phyloP scores from a whole-genome alignment of 2,329 filamentous ascomycete genomes.

The Pyricularia sp. region DNA sequence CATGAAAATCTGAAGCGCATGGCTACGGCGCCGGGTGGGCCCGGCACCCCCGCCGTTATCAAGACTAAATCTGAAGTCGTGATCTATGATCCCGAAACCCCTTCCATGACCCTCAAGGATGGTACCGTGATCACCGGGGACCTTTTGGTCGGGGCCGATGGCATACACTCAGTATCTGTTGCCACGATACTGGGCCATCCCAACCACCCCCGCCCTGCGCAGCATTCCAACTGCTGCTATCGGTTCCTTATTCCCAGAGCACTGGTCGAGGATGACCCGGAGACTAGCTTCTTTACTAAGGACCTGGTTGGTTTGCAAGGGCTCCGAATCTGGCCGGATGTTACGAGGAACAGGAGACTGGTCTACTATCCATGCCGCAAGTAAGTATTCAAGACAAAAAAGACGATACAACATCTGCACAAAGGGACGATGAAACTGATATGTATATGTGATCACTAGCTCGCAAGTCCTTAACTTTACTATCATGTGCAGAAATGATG shows the following conservation, averaged over 20 bases:
- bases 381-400: background rate
- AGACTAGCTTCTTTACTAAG: background rate
- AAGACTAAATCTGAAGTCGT: background rate
- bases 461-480: background rate
- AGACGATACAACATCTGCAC: too few relatives aligned
- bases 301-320: background rate
- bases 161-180: background rate
- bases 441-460: background rate
- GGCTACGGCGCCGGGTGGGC: conserved; percentile 27
- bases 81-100: background rate
- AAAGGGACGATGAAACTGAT: background rate
- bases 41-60: conserved; percentile 19
- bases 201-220: background rate
- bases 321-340: background rate
- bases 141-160: background rate
- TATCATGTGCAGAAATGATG: conserved; percentile 1
- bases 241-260: background rate
- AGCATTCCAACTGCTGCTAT: conserved; percentile 2
- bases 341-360: background rate
- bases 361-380: background rate
- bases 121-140: background rate
- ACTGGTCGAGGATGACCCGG: background rate
- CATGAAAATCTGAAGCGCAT: conserved; percentile 40
- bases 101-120: background rate
- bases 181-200: background rate